Percentiles rank a stretch among this genome's conserved stretches.
Conservation (phyloP, 352 stramenopile genomes). For the Phytopythium chamaehyphon region DNA sequence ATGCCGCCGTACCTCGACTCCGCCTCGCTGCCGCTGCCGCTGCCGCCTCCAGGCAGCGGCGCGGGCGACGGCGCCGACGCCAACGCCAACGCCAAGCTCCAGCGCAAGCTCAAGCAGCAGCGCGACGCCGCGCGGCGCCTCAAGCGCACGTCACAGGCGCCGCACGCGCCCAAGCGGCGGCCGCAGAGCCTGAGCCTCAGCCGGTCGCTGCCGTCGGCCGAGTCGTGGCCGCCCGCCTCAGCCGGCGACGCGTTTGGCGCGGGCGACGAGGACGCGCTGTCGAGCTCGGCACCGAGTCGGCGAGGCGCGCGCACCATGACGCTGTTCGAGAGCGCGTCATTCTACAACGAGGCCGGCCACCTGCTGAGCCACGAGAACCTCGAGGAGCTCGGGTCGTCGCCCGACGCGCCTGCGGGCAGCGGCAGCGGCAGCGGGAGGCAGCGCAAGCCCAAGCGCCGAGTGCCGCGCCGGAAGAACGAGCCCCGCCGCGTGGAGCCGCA, state of each 20-base stretch:
- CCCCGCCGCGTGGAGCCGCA: constrained; percentile 41
- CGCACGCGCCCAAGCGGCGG: constrained; percentile 25
- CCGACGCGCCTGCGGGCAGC: constrained; percentile 28
- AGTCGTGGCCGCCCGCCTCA: constrained; percentile 47
- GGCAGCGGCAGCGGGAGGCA: constrained; percentile 24
- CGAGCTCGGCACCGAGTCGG: constrained; percentile 47
- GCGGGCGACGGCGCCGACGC: constrained; percentile 4
- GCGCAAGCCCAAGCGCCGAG: constrained; percentile 60
- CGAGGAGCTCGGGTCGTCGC: constrained; percentile 54
- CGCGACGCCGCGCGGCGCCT: constrained; percentile 40
- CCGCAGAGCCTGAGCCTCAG: no score
- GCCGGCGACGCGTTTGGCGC: constrained; percentile 9
- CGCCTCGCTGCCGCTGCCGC: not conserved
- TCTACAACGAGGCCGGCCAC: constrained; percentile 73
- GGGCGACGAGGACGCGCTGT: constrained; percentile 18
- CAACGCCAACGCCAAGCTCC: constrained; percentile 48
- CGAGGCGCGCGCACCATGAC: constrained; percentile 61
- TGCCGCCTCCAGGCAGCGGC: not conserved
- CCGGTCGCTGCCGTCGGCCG: constrained; percentile 39
- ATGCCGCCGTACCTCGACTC: constrained; percentile 7
- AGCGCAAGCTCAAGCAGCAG: constrained; percentile 69
- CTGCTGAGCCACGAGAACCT: constrained; percentile 74
- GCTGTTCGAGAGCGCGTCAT: constrained; percentile 72
- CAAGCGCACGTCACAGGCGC: constrained; percentile 8
- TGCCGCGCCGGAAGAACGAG: constrained; percentile 52